Base-by-base conservation (phyloP, 306 rosid species). In the Quercus agrifolia region DNA sequence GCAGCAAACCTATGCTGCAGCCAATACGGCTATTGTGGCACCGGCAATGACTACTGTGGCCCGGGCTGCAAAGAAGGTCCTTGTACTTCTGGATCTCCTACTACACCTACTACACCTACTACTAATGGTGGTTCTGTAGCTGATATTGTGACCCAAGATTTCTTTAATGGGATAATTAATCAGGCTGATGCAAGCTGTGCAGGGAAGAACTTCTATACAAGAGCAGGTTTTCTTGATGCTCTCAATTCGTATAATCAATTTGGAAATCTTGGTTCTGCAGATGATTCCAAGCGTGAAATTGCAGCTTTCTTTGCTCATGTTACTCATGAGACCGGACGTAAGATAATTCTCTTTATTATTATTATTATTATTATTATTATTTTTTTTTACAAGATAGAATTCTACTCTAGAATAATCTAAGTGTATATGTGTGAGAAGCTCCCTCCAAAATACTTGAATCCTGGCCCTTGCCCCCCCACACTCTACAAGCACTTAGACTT, bases 251-350 rank as follows among this genome's bases (percentile, higher is more conserved):
- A 49, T 44, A 9, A 71, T 15, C 76, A 81, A 6, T 91, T 93
- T 52, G 94, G 92, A 4, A 74, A 41, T 7, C 46, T 79, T 28
- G 87, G 86, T 11, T 57, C 88, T 0, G 20, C 28, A 0, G 86
- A 88, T 51, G 94, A 91, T 72, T 91, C 96, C 1, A 91, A 90
- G 79, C 90, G 97, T 1, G 97, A 93, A 81, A 87, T 93, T 70
- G 97, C 98, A 1, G 97, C 97, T 3, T 92, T 92, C 81, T 93
- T 91, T 67, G 95, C 85, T 14, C 94, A 91, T 18, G 96, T 90
- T 77, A 94, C 97, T 21, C 97, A 92, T 31, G 98, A 94, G 79
- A 91, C 97, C 2, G 90, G 90, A 81, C 90, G 98, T 91, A 76
- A 77, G 94, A 74, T 44, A 5, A 28, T 20, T 18, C 17, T 56